These are phyloP conservation scores for Solidago caesia DNA, from an alignment of 129 eudicot genomes.

Conservation along the genomic window DNA sequence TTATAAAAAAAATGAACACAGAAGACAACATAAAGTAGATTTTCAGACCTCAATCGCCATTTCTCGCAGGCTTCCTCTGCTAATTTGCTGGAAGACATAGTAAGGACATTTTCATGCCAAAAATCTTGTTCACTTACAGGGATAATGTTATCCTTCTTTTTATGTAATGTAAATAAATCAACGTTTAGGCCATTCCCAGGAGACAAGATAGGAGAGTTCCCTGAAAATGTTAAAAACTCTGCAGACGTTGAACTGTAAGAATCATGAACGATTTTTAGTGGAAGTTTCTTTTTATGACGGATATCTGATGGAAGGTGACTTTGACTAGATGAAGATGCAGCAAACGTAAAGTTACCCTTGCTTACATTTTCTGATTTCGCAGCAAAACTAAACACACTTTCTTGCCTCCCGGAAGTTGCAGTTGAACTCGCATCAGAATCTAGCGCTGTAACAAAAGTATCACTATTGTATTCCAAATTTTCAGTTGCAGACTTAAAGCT, in stretches of 20 bases:
- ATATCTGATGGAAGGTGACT: conserved; percentile 40
- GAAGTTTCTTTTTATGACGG: conserved; percentile 62
- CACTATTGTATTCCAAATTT: conserved; percentile 49
- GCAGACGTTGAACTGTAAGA: conserved; percentile 34
- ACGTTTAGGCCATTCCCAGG: conserved; percentile 33
- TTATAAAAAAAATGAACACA: not conserved
- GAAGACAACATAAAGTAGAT: conserved; percentile 11
- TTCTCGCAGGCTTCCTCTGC: conserved; percentile 84
- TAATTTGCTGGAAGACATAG: conserved; percentile 50
- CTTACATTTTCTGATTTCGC: conserved; percentile 45
- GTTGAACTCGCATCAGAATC: conserved; percentile 53
- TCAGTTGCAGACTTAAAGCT: conserved; percentile 76
- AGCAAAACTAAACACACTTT: conserved; percentile 49
- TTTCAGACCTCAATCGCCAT: conserved; percentile 84
- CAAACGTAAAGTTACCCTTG: conserved; percentile 52
- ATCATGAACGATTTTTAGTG: conserved; percentile 46
- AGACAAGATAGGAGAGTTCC: conserved; percentile 38
- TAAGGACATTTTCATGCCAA: conserved; percentile 33
- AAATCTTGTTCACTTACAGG: conserved; percentile 36
- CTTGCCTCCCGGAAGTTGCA: conserved; percentile 50
- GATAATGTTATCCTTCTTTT: conserved; percentile 33
- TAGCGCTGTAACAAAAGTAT: conserved; percentile 52
- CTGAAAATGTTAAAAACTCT: conserved; percentile 42
- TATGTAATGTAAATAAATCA: conserved; percentile 33
- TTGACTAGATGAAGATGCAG: conserved; percentile 55